Base-by-base conservation (phyloP, 371 early-diverging fungal genomes). In the Conidiobolus incongruus region DNA sequence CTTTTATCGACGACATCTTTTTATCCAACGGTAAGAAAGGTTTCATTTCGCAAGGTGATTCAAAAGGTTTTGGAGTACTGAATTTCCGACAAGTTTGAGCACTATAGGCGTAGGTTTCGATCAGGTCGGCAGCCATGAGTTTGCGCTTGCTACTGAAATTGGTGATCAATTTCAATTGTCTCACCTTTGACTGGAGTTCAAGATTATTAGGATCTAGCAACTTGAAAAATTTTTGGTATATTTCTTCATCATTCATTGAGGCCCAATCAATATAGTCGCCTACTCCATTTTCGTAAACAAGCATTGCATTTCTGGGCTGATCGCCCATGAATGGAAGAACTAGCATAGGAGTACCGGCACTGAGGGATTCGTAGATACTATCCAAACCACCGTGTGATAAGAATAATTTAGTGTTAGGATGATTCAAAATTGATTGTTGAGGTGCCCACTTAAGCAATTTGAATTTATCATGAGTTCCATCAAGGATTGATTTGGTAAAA, bases 311-410 rank as follows among this genome's bases (percentile, higher is more conserved):
- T n/a, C n/a, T 16, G 16, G 35, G 35, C 21, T 44, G 44, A 34
- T 44, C 44, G 1, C 21, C 33, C 13, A 35, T 21, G 13, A 4
- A 24, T 10, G 44, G 44, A 19, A 44, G 4, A 20, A 29, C 33
- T 23, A 44, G 34, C 11, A 44, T 35, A 13, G 44, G 44, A 4
- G 22, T 22, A 4, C 23, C 35, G 4, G 44, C 44, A 10, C 13
- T 16, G 16, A 34, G 5, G 6, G 21, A 10, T 34, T 44, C 44
- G 15, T 22, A 34, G 17, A 33, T 31, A 4, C 31, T 30, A 15
- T 20, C 35, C 4, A 44, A 12, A 35, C 44, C 44, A 12, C 44
- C 29, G 16, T 44, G 44, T 4, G 34, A 33, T n/a, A 44, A 28
- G 34, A 44, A 44, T 12, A 44, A 5, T n/a, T 34, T 32, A 2